phyloP scores from a whole-genome alignment of 768 basidiomycete genomes.

The Nidularia pulvinata region DNA sequence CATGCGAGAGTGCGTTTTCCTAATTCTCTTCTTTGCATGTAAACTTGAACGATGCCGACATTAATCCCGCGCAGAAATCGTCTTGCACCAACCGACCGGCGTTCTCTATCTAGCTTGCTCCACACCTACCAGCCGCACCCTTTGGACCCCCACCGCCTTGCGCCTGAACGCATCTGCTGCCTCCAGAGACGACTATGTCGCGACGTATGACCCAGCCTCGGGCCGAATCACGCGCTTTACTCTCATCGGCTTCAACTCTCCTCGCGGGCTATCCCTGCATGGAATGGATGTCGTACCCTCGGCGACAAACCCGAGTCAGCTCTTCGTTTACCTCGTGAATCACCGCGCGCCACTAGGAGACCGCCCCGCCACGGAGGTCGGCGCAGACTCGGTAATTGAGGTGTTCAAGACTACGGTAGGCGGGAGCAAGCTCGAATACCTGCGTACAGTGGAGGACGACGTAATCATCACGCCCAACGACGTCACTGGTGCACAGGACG shows the following conservation, averaged over 20 bases:
- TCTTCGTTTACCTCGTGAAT: conserved; percentile 73
- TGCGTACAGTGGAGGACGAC: conserved; percentile 59
- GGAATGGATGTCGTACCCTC: conserved; percentile 59
- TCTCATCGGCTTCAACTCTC: conserved; percentile 31
- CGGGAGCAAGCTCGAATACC: conserved; percentile 40
- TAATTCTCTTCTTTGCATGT: not conserved
- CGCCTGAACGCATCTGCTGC: conserved; percentile 34
- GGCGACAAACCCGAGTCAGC: conserved; percentile 41
- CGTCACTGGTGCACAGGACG: conserved; percentile 62
- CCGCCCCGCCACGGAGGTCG: conserved; percentile 50
- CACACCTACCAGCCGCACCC: conserved; percentile 37
- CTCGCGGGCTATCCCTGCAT: conserved; percentile 48
- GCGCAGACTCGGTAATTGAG: conserved; percentile 75
- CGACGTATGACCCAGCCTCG: conserved; percentile 53
- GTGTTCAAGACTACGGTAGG: conserved; percentile 59
- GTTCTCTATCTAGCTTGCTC: conserved; percentile 68
- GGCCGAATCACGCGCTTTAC: conserved; percentile 42
- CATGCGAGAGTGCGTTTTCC: conserved; percentile 61
- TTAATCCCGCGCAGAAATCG: conserved; percentile 46
- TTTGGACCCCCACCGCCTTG: conserved; percentile 49
- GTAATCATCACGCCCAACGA: conserved; percentile 71
- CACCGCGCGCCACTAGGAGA: too few relatives aligned
- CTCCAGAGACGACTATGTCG: too few relatives aligned
- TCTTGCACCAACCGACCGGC: conserved; percentile 58
- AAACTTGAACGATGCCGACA: not conserved